Conservation (phyloP, 257 asterid species). For the Thymus mandschuricus region DNA sequence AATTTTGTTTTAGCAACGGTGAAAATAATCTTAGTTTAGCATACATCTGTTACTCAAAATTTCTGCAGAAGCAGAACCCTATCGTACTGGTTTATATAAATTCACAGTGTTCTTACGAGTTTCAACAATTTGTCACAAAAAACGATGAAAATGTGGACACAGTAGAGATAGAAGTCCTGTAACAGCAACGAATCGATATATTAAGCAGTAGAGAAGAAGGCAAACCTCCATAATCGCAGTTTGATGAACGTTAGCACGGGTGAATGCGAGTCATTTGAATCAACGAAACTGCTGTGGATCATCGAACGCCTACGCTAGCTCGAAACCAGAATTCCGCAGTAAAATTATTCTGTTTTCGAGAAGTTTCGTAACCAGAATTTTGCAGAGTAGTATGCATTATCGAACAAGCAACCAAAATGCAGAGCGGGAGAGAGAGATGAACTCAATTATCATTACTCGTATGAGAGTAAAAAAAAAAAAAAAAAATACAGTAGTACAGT, state of each 20-base stretch:
- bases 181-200: constrained; percentile 7
- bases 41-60: constrained; percentile 30
- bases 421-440: too few relatives aligned
- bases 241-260: background rate
- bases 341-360: too few relatives aligned
- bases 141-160: background rate
- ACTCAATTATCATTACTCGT: too few relatives aligned
- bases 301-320: too few relatives aligned
- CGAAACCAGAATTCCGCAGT: too few relatives aligned
- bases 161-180: background rate
- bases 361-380: too few relatives aligned
- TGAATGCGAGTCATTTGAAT: too few relatives aligned
- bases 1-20: constrained; percentile 34
- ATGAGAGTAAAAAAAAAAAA: too few relatives aligned
- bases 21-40: constrained; percentile 48
- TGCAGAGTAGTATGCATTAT: too few relatives aligned
- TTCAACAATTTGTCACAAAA: constrained; percentile 9
- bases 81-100: constrained; percentile 38
- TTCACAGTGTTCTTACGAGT: constrained; percentile 21
- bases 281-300: too few relatives aligned
- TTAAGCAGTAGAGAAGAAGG: constrained; percentile 8
- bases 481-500: too few relatives aligned
- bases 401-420: too few relatives aligned
- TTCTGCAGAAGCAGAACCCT: constrained; percentile 27
- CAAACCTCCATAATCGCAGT: constrained; percentile 30